Conservation (phyloP, 1,284 basidiomycete genomes). For the Hemileia vastatrix region DNA sequence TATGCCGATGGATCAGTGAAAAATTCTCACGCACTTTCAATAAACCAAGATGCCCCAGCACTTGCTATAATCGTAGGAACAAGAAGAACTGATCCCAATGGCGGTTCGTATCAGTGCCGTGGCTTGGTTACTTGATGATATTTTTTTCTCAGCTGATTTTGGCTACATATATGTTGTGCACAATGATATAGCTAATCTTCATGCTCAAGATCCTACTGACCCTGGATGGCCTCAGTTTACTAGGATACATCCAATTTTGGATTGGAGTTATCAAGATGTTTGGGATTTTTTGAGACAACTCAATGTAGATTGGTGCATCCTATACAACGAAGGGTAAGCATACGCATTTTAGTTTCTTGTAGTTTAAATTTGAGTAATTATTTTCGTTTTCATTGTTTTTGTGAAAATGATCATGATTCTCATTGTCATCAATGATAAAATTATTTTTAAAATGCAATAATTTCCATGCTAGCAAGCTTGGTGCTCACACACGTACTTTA, state of each 20-base stretch:
- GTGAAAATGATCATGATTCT: no score
- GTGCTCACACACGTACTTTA: background rate
- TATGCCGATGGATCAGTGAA: background rate
- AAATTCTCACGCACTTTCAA: no score
- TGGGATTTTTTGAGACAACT: slow-evolving; percentile 76
- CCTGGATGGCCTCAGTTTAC: slow-evolving; percentile 78
- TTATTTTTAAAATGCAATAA: no score
- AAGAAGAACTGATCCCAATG: slow-evolving; percentile 77
- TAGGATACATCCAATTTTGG: slow-evolving; percentile 87
- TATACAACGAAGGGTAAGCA: slow-evolving; percentile 82
- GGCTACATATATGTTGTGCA: slow-evolving; percentile 4
- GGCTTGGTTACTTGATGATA: background rate
- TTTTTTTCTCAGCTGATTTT: background rate
- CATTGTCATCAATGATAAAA: no score
- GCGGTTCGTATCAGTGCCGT: slow-evolving; percentile 53
- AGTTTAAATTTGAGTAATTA: slow-evolving; percentile 3
- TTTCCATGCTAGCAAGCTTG: background rate
- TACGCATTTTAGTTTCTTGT: slow-evolving; percentile 4
- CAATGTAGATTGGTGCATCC: slow-evolving; percentile 67
- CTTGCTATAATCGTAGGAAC: slow-evolving; percentile 82
- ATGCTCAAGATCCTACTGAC: slow-evolving; percentile 68
- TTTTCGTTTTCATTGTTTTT: no score
- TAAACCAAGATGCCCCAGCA: slow-evolving; percentile 45
- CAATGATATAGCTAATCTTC: slow-evolving; percentile 49
- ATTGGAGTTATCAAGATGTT: slow-evolving; percentile 82